Percentiles rank a stretch among this genome's conserved stretches.
Evolutionary conservation across 2,329 filamentous ascomycete genomes (phyloP).

Genomic region (Bipolaris bicolor): DNA sequence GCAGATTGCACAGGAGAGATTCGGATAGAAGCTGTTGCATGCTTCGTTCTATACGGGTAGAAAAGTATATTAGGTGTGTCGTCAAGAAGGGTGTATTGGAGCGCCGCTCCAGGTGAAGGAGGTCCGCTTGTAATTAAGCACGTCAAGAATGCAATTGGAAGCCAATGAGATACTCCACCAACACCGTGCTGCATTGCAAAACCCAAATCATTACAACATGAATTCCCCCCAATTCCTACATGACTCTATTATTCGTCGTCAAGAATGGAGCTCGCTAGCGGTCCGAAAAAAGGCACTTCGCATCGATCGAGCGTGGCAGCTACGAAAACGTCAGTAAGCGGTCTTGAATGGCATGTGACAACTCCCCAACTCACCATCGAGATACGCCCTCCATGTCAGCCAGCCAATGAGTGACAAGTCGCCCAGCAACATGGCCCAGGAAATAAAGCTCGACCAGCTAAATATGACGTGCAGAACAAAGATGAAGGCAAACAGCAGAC

Average conservation of each 20-base stretch:
- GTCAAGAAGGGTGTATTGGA: neutral
- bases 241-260: constrained; percentile 73
- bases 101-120: neutral
- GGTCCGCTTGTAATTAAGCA: neutral
- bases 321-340: constrained; percentile 38
- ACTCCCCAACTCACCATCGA: constrained; percentile 67
- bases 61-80: neutral
- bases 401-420: constrained; percentile 80
- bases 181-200: constrained; percentile 15
- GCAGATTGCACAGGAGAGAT: constrained; percentile 78
- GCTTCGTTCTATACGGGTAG: neutral
- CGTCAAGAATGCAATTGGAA: neutral
- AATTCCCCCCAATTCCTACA: neutral
- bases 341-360: neutral
- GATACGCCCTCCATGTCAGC: constrained; percentile 79
- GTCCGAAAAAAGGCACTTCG: constrained; percentile 86
- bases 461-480: constrained; percentile 81
- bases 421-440: constrained; percentile 78
- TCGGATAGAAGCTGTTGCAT: constrained; percentile 29
- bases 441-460: constrained; percentile 81
- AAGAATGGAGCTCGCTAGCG: constrained; percentile 83
- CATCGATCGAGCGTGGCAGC: constrained; percentile 71
- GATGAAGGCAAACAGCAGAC: constrained; percentile 76
- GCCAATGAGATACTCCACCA: constrained; percentile 14
- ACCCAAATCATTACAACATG: neutral